phyloP scores from a whole-genome alignment of 1,284 basidiomycete genomes.

The Binderoboletus segoi region DNA sequence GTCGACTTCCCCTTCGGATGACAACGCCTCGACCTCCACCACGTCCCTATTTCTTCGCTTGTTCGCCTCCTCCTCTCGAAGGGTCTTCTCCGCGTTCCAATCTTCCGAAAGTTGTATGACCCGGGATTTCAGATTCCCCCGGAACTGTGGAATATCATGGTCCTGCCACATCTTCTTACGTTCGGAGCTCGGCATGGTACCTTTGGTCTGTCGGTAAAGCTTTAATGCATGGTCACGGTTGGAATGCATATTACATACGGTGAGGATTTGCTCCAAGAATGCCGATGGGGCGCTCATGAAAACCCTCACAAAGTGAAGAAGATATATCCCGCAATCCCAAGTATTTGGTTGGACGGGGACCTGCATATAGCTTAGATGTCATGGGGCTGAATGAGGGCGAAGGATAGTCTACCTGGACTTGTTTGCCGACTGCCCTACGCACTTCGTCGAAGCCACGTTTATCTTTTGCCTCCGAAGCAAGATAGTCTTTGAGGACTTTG shows the following conservation, averaged over 20 bases:
- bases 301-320: slow-evolving; percentile 76
- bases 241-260: slow-evolving; percentile 23
- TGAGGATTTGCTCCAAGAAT: slow-evolving; percentile 52
- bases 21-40: slow-evolving; percentile 35
- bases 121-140: slow-evolving; percentile 38
- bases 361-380: slow-evolving; percentile 38
- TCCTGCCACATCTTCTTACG: slow-evolving; percentile 54
- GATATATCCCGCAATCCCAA: slow-evolving; percentile 84
- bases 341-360: slow-evolving; percentile 82
- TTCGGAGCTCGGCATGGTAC: slow-evolving; percentile 34
- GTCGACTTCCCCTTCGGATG: slow-evolving; percentile 51
- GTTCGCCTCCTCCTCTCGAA: slow-evolving; percentile 35
- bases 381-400: neutral
- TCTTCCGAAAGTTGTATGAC: slow-evolving; percentile 42
- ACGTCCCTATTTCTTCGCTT: slow-evolving; percentile 21
- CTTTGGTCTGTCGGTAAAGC: slow-evolving; percentile 32
- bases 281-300: slow-evolving; percentile 63
- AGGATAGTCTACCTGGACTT: slow-evolving; percentile 46
- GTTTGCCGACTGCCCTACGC: slow-evolving; percentile 45
- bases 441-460: slow-evolving; percentile 59
- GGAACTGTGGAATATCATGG: slow-evolving; percentile 35
- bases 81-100: slow-evolving; percentile 44
- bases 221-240: neutral
- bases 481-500: slow-evolving; percentile 67
- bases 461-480: slow-evolving; percentile 78